Base-by-base conservation (phyloP, 805 yeast species). In the Saturnispora sanitii region DNA sequence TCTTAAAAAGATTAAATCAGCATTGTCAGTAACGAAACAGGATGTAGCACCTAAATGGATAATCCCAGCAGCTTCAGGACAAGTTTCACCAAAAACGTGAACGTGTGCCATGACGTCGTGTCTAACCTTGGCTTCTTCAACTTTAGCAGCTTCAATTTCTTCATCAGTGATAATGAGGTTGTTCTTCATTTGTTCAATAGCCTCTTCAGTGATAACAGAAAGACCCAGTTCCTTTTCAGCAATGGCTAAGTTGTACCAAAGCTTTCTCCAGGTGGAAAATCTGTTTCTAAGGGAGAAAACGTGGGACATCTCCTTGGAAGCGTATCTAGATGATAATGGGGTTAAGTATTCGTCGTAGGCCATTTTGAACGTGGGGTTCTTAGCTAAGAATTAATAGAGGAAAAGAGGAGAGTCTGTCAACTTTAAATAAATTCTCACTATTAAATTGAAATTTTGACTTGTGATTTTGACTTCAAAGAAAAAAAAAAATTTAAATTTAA, bases 101-200 rank as follows among this genome's bases (percentile, higher is more conserved):
- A 92, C 98, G 55, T 92, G 98, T 42, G 97, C 95, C 98, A 92
- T 92, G 53, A 92, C 98, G 60, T 92, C 98, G 64, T 92, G 98
- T 70, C 98, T 83, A 44, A 92, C 97, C 61, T 82, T 87, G 40
- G 97, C 95, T 66, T 92, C 98, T 67, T 92, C 96, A 51, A 75
- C 77, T 44, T 88, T 68, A 33, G 98, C 97, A 43, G 70, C 82
- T 43, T 71, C 86, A 49, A 92, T 86, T 57, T 94, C 97, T 52
- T 84, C 94, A 61, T 90, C 96, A 7, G 96, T 79, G 66, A 92
- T 87, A 38, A 64, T 73, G 55, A 90, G 68, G 62, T 92, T 82
- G 18, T 68, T 60, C 48, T 73, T 66, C 86, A 92, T 82, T 70
- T 92, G 84, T 57, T 73, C 82, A 50, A 92, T 75, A 38, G 97